A percentile compares a stretch with the other conserved stretches of the same genome.
Evolutionary conservation across 306 rosid species (phyloP).

Genomic region (Citrullus colocynthis): DNA sequence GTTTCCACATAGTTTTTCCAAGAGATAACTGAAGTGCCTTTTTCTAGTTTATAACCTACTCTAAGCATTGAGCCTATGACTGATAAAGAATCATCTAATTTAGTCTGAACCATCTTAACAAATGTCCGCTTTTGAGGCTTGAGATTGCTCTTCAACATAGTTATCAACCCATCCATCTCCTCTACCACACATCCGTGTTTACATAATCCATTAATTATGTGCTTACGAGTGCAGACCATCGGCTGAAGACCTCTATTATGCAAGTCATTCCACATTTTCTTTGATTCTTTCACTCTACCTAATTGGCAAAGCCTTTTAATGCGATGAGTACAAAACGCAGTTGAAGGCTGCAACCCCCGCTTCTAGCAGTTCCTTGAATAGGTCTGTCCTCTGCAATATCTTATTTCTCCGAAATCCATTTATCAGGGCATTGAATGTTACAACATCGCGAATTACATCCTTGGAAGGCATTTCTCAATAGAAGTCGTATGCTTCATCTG

Average conservation of each 20-base stretch:
- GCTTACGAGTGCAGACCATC: conserved; percentile 15
- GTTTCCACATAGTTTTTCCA: conserved; percentile 23
- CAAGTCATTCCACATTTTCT: conserved; percentile 45
- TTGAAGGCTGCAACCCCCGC: conserved; percentile 41
- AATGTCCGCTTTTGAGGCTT: conserved; percentile 39
- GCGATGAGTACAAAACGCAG: conserved; percentile 23
- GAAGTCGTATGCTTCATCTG: conserved; percentile 36
- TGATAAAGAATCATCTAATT: conserved; percentile 48
- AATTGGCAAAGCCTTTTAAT: conserved; percentile 34
- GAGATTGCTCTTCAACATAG: conserved; percentile 32
- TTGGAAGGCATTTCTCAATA: conserved; percentile 48
- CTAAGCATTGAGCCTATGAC: conserved; percentile 46
- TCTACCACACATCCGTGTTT: conserved; percentile 29
- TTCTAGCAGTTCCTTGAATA: conserved; percentile 27
- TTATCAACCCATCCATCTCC: conserved; percentile 46
- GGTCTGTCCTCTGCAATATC: conserved; percentile 23
- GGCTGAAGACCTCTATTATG: conserved; percentile 33
- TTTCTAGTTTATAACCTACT: conserved; percentile 36
- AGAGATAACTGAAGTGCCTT: conserved; percentile 20
- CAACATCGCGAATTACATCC: conserved; percentile 32
- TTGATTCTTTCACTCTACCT: conserved; percentile 32
- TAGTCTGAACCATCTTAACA: conserved; percentile 27
- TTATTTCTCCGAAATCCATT: conserved; percentile 35
- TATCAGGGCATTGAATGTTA: conserved; percentile 43
- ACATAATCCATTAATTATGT: conserved; percentile 33